Conservation (phyloP, 768 basidiomycete species). For the Wakefieldia striispora region DNA sequence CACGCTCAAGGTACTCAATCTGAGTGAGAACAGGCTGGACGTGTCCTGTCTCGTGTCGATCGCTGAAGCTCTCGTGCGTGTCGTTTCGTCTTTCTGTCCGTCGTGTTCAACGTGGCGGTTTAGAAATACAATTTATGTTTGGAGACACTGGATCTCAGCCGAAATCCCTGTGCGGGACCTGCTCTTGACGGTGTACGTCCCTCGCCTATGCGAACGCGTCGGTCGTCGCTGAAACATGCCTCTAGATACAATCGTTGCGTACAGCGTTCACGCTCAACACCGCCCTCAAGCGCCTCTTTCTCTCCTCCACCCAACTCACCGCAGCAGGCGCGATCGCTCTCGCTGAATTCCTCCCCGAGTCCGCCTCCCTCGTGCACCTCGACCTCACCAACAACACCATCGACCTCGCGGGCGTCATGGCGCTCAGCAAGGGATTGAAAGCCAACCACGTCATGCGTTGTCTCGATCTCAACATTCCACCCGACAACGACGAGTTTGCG, state of each 20-base stretch:
- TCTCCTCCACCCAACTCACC: constrained; percentile 77
- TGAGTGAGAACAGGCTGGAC: constrained; percentile 94
- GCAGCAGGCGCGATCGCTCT: constrained; percentile 89
- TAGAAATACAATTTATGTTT: constrained; percentile 94
- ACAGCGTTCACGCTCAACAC: constrained; percentile 92
- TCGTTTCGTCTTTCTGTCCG: neutral
- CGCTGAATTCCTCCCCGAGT: constrained; percentile 95
- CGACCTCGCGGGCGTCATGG: constrained; percentile 91
- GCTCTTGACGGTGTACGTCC: constrained; percentile 80
- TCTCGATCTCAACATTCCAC: constrained; percentile 89
- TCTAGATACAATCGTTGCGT: constrained; percentile 79
- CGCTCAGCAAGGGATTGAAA: constrained; percentile 82
- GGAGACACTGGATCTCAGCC: constrained; percentile 90
- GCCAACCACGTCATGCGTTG: constrained; percentile 86
- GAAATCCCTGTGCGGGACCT: constrained; percentile 92
- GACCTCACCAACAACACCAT: constrained; percentile 83
- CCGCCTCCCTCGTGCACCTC: constrained; percentile 81
- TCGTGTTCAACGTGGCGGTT: neutral
- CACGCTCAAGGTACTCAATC: constrained; percentile 89
- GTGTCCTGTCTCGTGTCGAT: constrained; percentile 72
- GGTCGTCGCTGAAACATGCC: neutral
- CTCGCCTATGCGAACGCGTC: neutral
- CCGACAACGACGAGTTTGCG: constrained; percentile 78
- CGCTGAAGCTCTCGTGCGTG: constrained; percentile 83
- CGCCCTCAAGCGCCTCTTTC: constrained; percentile 87